Base-by-base conservation (phyloP, 2,329 filamentous ascomycete genomes). In the Colletotrichum graminicola region DNA sequence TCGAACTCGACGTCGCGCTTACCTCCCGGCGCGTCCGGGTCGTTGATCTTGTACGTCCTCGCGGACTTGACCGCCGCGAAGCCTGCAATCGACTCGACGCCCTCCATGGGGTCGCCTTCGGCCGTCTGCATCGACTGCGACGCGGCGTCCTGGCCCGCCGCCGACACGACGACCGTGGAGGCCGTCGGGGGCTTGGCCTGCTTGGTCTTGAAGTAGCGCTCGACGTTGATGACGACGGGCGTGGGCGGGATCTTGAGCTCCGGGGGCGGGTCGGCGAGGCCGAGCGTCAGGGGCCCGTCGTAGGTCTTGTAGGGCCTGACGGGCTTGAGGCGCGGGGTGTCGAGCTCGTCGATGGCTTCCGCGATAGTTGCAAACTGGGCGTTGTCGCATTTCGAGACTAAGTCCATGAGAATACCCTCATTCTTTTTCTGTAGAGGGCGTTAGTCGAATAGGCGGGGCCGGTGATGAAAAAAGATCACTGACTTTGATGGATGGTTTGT, bases 131-230 rank as follows among this genome's bases (percentile, higher is more conserved):
- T 85, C 10, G 87, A 87, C 73, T 91, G 86, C 2, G 87, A 81
- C 10, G 73, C 74, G 3, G 75, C 78, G 1, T 72, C 83, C 47
- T 81, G 85, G 2, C 82, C 79, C 45, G 90, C 88, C 10, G 84
- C 82, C 64, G 84, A 86, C 65, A 86, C 74, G 4, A 94, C 92
- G 67, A 95, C 97, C 1, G 90, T 92, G 78, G 91, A 97, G 34
- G 95, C 94, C 11, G 92, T 87, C 3, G 91, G 90, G 1, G 94
- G 88, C 72, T 88, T 89, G 10, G 94, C 94, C 36, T 92, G 83
- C 81, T 95, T 94, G 0, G 93, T 96, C 79, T 93, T 93, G 76
- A 95, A 95, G 79, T 97, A 99, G 67, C 96, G 90, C 80, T 98
- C 94, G 1, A 99, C 92, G 67, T 93, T 91, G 77, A 99, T 97